Evolutionary conservation across 192 early-diverging fungal species (phyloP), one percentile per base, ranked within the genome.

Genomic region (Coemansia sp.): DNA sequence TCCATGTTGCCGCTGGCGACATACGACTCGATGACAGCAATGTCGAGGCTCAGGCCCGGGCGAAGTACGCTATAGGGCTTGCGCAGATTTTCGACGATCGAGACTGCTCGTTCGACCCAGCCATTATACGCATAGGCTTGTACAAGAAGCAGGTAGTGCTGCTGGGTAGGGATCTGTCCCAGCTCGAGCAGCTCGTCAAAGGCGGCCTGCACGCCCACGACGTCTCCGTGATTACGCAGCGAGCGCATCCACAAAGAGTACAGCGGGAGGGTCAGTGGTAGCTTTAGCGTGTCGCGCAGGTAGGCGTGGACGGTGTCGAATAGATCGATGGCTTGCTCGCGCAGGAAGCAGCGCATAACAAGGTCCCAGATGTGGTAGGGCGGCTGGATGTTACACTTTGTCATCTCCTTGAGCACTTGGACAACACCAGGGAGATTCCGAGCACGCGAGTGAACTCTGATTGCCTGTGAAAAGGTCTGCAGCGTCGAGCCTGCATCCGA

Each of bases 201-300:
- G 5, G 74, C 81, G 9, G 70, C 68, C 48, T 78, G 76, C 19
- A 75, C 65, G 9, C 81, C 81, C 20, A 40, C 41, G 8, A 78
- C 72, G 36, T 83, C 76, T 62, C 81, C 81, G 50, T 83, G 81
- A 10, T 76, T 72, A 24, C 67, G 72, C 63, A 83, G 63, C 46
- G 70, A 24, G 27, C 64, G 76, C 81, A 83, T 83, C 81, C 81
- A 83, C 42, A 45, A 38, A 11, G 70, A 63, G 66, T 83, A 83
- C 31, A 83, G 62, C 9, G 81, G 76, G 55, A 78, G 46, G 6
- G 81, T 76, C 10, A 83, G 72, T 20, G 81, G 81, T 45, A 70
- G 55, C 32, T 62, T 59, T 10, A 78, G 58, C n/a, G 56, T 62
- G 31, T 83, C 71, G 15, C 74, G 69, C 39, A 78, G 38, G 44